Percentiles rank a stretch among this genome's conserved stretches.
phyloP scores from a whole-genome alignment of 306 rosid genomes.

The Sicyos baderoa region DNA sequence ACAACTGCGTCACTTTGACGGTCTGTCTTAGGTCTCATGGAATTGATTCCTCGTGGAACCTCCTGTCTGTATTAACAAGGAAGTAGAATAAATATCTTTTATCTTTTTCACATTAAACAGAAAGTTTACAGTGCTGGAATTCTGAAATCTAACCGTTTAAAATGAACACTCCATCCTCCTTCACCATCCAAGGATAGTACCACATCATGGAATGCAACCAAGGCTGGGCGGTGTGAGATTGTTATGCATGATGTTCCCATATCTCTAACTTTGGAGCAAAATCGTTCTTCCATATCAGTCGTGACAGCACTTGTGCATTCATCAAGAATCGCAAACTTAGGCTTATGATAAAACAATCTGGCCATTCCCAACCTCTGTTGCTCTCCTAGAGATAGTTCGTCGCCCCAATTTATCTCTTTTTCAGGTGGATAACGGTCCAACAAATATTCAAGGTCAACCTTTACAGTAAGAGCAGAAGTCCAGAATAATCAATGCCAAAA shows the following conservation, averaged over 20 bases:
- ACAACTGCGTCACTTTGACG: slow-evolving; percentile 80
- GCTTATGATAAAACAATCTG: slow-evolving; percentile 93
- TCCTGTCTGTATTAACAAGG: slow-evolving; percentile 57
- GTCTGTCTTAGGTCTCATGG: slow-evolving; percentile 41
- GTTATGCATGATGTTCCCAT: slow-evolving; percentile 99
- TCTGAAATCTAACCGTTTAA: slow-evolving; percentile 50
- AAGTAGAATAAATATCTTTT: slow-evolving; percentile 25
- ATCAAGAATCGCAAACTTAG: slow-evolving; percentile 96
- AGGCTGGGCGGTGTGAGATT: slow-evolving; percentile 96
- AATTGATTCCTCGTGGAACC: slow-evolving; percentile 41
- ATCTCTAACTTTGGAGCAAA: slow-evolving; percentile 91
- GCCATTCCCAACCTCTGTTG: slow-evolving; percentile 99
- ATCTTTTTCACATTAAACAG: slow-evolving; percentile 19
- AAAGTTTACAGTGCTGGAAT: slow-evolving; percentile 17
- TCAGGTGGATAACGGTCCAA: slow-evolving; percentile 83
- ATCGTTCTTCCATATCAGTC: slow-evolving; percentile 99
- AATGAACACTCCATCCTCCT: slow-evolving; percentile 94
- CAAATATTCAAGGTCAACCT: slow-evolving; percentile 97
- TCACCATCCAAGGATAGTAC: slow-evolving; percentile 96
- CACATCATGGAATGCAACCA: slow-evolving; percentile 94
- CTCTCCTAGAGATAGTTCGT: slow-evolving; percentile 92
- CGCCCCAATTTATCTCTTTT: slow-evolving; percentile 95
- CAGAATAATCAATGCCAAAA: background rate
- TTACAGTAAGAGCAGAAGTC: slow-evolving; percentile 26
- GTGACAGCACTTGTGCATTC: slow-evolving; percentile 99